Evolutionary conservation across 2,329 filamentous ascomycete species (phyloP).

Genomic region (Neonectria punicea): DNA sequence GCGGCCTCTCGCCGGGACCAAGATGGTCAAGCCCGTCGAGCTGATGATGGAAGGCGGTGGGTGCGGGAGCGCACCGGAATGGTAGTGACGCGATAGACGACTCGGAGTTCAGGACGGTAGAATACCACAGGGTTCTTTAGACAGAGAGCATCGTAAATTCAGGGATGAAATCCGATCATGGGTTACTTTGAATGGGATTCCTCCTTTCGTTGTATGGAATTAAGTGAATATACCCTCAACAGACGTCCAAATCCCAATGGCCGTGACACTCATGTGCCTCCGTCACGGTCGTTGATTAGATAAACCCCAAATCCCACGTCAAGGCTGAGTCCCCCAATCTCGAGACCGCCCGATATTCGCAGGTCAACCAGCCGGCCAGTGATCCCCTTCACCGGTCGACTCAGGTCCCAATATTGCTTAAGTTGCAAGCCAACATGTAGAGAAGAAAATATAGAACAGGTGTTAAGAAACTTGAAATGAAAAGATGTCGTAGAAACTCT

Average conservation of each 20-base stretch:
- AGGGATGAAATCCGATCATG: conserved; percentile 25
- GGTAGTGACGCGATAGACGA: conserved; percentile 47
- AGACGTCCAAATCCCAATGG: conserved; percentile 15
- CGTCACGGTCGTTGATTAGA: conserved; percentile 19
- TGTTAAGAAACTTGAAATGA: conserved; percentile 29
- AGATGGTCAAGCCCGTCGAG: conserved; percentile 52
- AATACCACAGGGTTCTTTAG: neutral
- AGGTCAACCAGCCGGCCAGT: conserved; percentile 11
- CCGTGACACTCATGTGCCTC: conserved; percentile 11
- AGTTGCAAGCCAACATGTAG: conserved; percentile 3
- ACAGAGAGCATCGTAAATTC: conserved; percentile 2
- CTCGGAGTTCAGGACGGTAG: conserved; percentile 20
- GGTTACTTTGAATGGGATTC: conserved; percentile 22
- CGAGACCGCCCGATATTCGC: neutral
- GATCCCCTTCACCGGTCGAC: neutral
- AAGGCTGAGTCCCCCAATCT: neutral
- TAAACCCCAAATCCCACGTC: conserved; percentile 8
- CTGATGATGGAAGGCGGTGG: conserved; percentile 50
- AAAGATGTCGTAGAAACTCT: conserved; percentile 33
- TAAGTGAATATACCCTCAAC: conserved; percentile 28
- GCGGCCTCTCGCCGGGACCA: conserved; percentile 45
- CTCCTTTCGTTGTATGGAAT: conserved; percentile 26
- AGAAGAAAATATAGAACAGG: conserved; percentile 16
- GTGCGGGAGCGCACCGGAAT: conserved; percentile 58
- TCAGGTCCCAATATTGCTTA: neutral